Percentiles rank a stretch among this genome's conserved stretches.
These are phyloP conservation scores for Fusarium ambrosium DNA, from an alignment of 2,329 filamentous ascomycete species.

Conservation along the genomic window DNA sequence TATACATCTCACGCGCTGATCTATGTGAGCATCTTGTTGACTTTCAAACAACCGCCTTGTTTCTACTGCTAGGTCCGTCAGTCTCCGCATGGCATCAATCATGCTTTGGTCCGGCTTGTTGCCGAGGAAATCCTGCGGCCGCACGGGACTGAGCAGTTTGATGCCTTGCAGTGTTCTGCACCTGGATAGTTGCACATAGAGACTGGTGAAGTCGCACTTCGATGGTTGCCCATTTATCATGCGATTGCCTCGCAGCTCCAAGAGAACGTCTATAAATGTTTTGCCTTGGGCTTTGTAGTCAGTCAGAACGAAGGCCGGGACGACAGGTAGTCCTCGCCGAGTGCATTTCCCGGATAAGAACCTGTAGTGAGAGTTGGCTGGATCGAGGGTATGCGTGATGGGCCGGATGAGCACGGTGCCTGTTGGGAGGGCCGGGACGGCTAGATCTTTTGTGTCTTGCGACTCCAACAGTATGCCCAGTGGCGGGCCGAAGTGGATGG, in stretches of 20 bases:
- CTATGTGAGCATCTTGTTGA: neutral
- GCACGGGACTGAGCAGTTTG: slow-evolving; percentile 9
- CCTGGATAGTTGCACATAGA: slow-evolving; percentile 15
- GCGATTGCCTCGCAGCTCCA: slow-evolving; percentile 16
- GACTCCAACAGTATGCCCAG: slow-evolving; percentile 24
- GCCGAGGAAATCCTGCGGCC: slow-evolving; percentile 12
- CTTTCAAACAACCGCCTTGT: slow-evolving; percentile 15
- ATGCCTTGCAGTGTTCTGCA: slow-evolving; percentile 10
- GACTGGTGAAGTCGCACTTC: slow-evolving; percentile 6
- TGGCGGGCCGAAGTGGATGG: slow-evolving; percentile 25
- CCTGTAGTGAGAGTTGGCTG: neutral
- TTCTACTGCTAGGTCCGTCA: slow-evolving; percentile 11
- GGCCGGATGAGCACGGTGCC: slow-evolving; percentile 7
- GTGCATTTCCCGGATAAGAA: slow-evolving; percentile 2
- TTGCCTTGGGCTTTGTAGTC: slow-evolving; percentile 10
- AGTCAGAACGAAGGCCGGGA: neutral
- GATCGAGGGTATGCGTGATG: neutral
- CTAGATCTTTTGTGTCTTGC: slow-evolving; percentile 7
- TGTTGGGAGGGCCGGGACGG: slow-evolving; percentile 1
- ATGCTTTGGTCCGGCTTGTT: slow-evolving; percentile 18
- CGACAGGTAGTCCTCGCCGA: neutral
- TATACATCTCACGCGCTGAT: neutral
- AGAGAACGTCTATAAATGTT: slow-evolving; percentile 12
- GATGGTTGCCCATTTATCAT: slow-evolving; percentile 13
- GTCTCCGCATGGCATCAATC: slow-evolving; percentile 15